Conservation (phyloP, 257 asterid species). For the Gentiana straminea region DNA sequence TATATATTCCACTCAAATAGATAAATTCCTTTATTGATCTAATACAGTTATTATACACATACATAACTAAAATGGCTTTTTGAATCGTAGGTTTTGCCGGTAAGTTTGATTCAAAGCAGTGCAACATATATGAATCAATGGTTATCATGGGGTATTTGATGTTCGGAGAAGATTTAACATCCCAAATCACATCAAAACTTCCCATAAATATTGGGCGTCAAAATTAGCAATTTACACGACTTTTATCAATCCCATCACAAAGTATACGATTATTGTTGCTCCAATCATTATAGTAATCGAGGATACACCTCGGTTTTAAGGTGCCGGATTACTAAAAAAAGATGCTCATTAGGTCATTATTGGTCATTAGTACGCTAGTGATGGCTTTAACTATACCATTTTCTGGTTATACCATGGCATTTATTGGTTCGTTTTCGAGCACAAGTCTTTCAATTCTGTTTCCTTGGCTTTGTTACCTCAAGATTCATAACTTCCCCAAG, state of each 20-base stretch:
- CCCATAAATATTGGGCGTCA: constrained; percentile 22
- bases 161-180: constrained; percentile 34
- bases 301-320: not conserved
- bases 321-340: not conserved
- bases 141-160: constrained; percentile 37
- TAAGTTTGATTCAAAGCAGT: constrained; percentile 33
- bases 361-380: constrained; percentile 9
- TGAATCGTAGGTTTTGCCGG: constrained; percentile 28
- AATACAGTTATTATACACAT: too few species aligned
- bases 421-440: constrained; percentile 34
- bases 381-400: constrained; percentile 16
- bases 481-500: constrained; percentile 20
- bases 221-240: constrained; percentile 44
- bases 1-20: too few species aligned
- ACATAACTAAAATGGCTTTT: too few species aligned
- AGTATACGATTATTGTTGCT: constrained; percentile 23
- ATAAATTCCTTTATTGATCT: too few species aligned
- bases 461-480: constrained; percentile 44
- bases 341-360: constrained; percentile 10
- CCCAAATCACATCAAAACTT: constrained; percentile 38
- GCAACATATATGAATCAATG: constrained; percentile 33
- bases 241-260: constrained; percentile 32
- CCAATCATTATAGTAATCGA: constrained; percentile 19
- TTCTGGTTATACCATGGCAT: constrained; percentile 40
- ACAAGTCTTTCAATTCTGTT: constrained; percentile 26